Conservation (phyloP, 78 protist genomes). For the Anaeramoeba ignava region DNA sequence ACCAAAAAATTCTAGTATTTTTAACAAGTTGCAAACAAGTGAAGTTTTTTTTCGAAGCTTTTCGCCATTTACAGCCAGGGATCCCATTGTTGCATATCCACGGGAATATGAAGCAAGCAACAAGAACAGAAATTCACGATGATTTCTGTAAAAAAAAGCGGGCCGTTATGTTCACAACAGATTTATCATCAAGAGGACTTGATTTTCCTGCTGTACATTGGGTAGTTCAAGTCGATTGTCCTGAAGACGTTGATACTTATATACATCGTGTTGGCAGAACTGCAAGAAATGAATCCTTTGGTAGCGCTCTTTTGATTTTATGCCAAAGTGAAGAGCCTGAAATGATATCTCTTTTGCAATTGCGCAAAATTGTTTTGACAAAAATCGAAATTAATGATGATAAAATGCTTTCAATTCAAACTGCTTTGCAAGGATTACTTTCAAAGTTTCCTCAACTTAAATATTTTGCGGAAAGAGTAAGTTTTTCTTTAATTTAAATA, state of each 20-base stretch:
- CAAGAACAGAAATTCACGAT: slow-evolving; percentile 42
- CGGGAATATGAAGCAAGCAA: slow-evolving; percentile 73
- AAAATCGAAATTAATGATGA: background rate
- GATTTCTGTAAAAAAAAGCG: slow-evolving; percentile 1
- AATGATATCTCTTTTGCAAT: background rate
- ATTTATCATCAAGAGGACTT: slow-evolving; percentile 94
- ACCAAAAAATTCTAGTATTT: background rate
- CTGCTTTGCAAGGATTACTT: background rate
- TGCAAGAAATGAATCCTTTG: slow-evolving; percentile 56
- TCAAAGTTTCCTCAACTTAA: background rate
- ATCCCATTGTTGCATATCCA: slow-evolving; percentile 56
- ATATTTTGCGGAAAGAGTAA: background rate
- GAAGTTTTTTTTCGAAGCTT: background rate
- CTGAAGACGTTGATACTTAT: slow-evolving; percentile 78
- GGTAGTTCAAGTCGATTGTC: slow-evolving; percentile 91
- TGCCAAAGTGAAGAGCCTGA: background rate
- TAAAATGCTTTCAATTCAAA: background rate
- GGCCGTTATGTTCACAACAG: slow-evolving; percentile 89
- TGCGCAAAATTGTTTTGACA: background rate
- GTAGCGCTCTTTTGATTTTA: slow-evolving; percentile 26
- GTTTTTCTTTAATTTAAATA: no score
- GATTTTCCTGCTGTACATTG: slow-evolving; percentile 91
- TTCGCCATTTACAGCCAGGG: slow-evolving; percentile 16
- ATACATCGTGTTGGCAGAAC: slow-evolving; percentile 97
- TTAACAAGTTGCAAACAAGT: background rate